Evolutionary conservation across 169 alveolate species (phyloP).

Genomic region (Plasmodium blacklocki): DNA sequence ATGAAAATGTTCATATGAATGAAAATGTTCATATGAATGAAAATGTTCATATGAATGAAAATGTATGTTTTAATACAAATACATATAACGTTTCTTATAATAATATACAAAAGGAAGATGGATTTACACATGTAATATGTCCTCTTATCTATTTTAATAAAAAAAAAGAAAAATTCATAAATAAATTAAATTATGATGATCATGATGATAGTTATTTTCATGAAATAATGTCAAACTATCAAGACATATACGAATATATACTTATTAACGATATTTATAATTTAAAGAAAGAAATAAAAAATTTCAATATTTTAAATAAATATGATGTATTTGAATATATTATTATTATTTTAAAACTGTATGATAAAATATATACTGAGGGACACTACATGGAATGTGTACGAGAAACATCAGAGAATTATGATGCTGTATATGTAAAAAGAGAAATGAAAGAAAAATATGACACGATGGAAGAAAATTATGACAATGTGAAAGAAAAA

Average conservation of each 20-base stretch:
- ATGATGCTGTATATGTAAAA: too few relatives aligned
- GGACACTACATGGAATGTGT: too few relatives aligned
- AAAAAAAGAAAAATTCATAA: not conserved
- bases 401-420: too few relatives aligned
- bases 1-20: too few relatives aligned
- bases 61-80: too few relatives aligned
- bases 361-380: slow-evolving; percentile 7
- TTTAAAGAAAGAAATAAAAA: slow-evolving; percentile 8
- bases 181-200: not conserved
- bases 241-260: too few relatives aligned
- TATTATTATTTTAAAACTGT: slow-evolving; percentile 16
- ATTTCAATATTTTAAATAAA: slow-evolving; percentile 7
- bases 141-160: not conserved
- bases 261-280: slow-evolving; percentile 1
- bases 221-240: not conserved
- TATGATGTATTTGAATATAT: slow-evolving; percentile 66
- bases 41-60: too few relatives aligned
- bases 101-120: not conserved
- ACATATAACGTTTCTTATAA: not conserved
- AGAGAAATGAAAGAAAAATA: too few relatives aligned
- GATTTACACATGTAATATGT: not conserved
- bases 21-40: too few relatives aligned
- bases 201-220: not conserved
- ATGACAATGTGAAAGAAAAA: not conserved
- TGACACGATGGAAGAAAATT: too few relatives aligned